phyloP scores from a whole-genome alignment of 164 flowering plant species.

The Kalanchoe fedtschenkoi region DNA sequence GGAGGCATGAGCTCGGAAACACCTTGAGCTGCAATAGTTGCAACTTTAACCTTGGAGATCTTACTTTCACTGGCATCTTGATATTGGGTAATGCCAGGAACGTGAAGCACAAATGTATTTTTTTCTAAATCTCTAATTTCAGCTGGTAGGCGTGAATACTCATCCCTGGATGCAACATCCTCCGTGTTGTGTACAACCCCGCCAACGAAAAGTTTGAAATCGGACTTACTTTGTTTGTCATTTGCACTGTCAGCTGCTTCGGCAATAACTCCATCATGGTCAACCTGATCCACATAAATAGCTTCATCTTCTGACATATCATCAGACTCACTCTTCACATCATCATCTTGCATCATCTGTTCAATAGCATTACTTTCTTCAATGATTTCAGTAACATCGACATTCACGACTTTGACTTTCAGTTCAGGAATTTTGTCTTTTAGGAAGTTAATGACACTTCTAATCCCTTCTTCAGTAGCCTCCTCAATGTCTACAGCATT shows the following conservation, averaged over 20 bases:
- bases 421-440: constrained; percentile 81
- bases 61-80: constrained; percentile 28
- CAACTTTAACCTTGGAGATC: constrained; percentile 39
- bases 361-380: constrained; percentile 38
- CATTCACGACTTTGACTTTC: constrained; percentile 71
- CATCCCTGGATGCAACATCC: constrained; percentile 51
- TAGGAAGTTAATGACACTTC: constrained; percentile 65
- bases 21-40: constrained; percentile 60
- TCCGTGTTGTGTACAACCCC: constrained; percentile 77
- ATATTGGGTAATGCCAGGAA: constrained; percentile 46
- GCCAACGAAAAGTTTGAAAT: constrained; percentile 66
- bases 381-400: constrained; percentile 40
- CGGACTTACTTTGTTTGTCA: constrained; percentile 39
- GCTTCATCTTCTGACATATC: constrained; percentile 43
- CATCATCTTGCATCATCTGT: constrained; percentile 54
- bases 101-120: constrained; percentile 65
- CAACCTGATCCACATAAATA: constrained; percentile 37
- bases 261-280: constrained; percentile 30
- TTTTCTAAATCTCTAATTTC: constrained; percentile 54
- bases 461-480: constrained; percentile 80
- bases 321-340: constrained; percentile 23
- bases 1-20: constrained; percentile 85
- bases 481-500: constrained; percentile 50
- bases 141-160: constrained; percentile 62
- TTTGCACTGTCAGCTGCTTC: constrained; percentile 27